Percentiles rank a stretch among this genome's conserved stretches.
These are phyloP conservation scores for Fusarium tricinctum DNA, from an alignment of 2,329 filamentous ascomycete species.

Conservation along the genomic window DNA sequence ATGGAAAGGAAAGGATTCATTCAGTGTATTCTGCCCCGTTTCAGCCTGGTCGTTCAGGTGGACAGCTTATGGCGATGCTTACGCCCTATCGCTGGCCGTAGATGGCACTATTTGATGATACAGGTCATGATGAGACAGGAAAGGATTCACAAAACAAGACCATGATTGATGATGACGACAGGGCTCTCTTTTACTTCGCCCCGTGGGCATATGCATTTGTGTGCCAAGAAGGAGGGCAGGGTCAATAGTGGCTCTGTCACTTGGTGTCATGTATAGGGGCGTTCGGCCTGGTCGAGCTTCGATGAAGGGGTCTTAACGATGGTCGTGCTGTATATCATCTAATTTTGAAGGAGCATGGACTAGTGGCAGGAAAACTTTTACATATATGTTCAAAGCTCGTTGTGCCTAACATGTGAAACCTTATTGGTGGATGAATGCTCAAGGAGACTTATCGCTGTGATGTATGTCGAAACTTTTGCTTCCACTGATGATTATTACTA, in stretches of 20 bases:
- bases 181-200: constrained; percentile 22
- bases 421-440: background rate
- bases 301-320: constrained; percentile 42
- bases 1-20: constrained; percentile 21
- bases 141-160: constrained; percentile 33
- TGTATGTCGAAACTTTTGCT: background rate
- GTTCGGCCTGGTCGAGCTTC: constrained; percentile 38
- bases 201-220: constrained; percentile 31
- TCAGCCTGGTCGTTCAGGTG: constrained; percentile 17
- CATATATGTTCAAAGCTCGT: constrained; percentile 42
- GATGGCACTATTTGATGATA: constrained; percentile 36
- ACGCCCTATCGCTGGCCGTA: constrained; percentile 40
- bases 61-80: constrained; percentile 41
- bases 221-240: constrained; percentile 24
- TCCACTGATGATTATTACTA: background rate
- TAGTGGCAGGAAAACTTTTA: constrained; percentile 47
- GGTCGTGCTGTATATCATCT: constrained; percentile 51
- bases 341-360: constrained; percentile 46
- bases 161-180: constrained; percentile 42
- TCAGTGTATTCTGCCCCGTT: constrained; percentile 32
- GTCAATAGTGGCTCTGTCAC: constrained; percentile 23
- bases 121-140: constrained; percentile 27
- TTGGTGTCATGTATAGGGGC: constrained; percentile 35
- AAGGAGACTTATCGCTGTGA: background rate
- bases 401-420: background rate